phyloP scores from a whole-genome alignment of 371 early-diverging fungal species.

The Mucor piriformis region DNA sequence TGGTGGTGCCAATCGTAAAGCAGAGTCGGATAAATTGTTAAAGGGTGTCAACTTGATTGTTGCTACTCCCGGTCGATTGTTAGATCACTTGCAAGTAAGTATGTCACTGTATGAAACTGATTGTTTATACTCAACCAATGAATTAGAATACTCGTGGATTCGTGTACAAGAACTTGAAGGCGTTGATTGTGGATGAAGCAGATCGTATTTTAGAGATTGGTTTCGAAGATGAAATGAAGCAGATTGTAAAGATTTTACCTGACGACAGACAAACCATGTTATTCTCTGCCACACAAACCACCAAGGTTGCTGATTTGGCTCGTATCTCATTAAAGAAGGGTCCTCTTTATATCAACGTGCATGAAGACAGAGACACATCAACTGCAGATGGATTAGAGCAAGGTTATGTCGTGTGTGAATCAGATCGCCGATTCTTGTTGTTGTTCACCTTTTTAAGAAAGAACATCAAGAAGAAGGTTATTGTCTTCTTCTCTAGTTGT shows the following conservation, averaged over 20 bases:
- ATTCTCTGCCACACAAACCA: constrained; percentile 98
- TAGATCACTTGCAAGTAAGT: constrained; percentile 89
- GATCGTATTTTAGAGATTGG: constrained; percentile 98
- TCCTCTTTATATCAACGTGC: constrained; percentile 96
- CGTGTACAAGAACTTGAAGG: constrained; percentile 87
- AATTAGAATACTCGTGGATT: constrained; percentile 86
- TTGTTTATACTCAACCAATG: too few species aligned
- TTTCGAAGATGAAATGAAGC: constrained; percentile 98
- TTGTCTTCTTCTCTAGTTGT: constrained; percentile 96
- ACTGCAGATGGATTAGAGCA: constrained; percentile 95
- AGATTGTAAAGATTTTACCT: constrained; percentile 91
- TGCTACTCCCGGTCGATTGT: constrained; percentile 97
- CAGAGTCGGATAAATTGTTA: constrained; percentile 90
- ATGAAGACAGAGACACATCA: constrained; percentile 86
- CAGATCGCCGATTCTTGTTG: constrained; percentile 90
- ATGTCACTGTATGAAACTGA: too few species aligned
- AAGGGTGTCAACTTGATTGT: constrained; percentile 96
- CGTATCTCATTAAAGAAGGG: constrained; percentile 90
- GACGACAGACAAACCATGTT: constrained; percentile 93
- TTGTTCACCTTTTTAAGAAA: constrained; percentile 94
- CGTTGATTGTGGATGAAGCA: constrained; percentile 97
- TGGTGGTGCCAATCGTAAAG: constrained; percentile 96
- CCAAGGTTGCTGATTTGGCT: constrained; percentile 95
- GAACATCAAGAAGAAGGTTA: constrained; percentile 93
- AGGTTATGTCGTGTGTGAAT: constrained; percentile 93